Evolutionary conservation across 371 early-diverging fungal species (phyloP), one percentile per base, ranked within the genome.

Genomic region (Mortierella sp.): DNA sequence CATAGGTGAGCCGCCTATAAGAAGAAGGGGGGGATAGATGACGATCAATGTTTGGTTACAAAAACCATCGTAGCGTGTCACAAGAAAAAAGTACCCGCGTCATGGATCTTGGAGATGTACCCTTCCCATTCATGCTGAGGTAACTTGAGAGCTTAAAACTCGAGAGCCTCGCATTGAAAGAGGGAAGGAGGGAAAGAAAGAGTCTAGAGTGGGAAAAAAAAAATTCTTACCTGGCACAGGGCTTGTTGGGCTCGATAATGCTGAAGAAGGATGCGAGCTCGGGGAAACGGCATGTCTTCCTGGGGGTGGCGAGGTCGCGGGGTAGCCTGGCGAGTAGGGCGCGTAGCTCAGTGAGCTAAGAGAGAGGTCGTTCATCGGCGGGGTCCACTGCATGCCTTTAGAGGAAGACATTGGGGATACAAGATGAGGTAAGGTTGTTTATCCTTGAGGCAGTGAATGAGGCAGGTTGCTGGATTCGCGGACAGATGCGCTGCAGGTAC

Each of bases 371-470:
- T 42, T 54, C 50, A 66, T 66, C 14, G 60, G 72, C 54, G 49
- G 72, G 16, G 62, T 57, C 72, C 72, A 72, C 72, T 71, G 71
- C 60, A 66, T 66, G 41, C 66, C 50, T 45, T 66, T 72, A 43
- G 72, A 57, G 10, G 72, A 65, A 16, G 72, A 61, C 58, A 66
- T 62, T n/a, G 67, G 48, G n/a, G n/a, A n/a, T n/a, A n/a, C n/a
- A n/a, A n/a, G n/a, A n/a, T n/a, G n/a, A n/a, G n/a, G n/a, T n/a
- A n/a, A n/a, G n/a, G n/a, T n/a, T n/a, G n/a, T n/a, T n/a, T n/a
- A n/a, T n/a, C n/a, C n/a, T n/a, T n/a, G n/a, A n/a, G n/a, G n/a
- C n/a, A n/a, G n/a, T n/a, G n/a, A n/a, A n/a, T n/a, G n/a, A n/a
- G n/a, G n/a, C n/a, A n/a, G n/a, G n/a, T n/a, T n/a, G n/a, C n/a